Base-by-base conservation (phyloP, 176 grass and related monocot species). In the Raddia distichophylla region DNA sequence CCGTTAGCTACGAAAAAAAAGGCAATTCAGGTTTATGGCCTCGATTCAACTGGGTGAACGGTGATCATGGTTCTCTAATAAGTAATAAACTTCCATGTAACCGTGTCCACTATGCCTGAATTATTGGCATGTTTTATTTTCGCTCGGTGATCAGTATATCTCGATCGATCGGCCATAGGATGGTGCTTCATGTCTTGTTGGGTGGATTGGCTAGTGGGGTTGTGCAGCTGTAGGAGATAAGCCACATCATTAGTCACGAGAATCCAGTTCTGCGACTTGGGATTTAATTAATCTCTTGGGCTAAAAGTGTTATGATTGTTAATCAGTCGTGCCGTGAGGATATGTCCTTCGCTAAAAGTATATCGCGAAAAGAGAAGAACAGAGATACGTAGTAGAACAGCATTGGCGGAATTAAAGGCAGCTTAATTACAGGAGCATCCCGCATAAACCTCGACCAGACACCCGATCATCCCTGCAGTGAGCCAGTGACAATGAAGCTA, bases 201-300 rank as follows among this genome's bases (percentile, higher is more conserved):
- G 37, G 37, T 40, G 37, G 37, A 40, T 33, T 62, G 12, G 55
- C 35, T 32, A 20, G 64, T 64, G 86, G 17, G 57, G 2, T 22
- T 18, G 49, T 11, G 64, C 35, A 45, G 80, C 37, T 40, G 37
- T 40, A 5, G 22, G 46, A 19, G 86, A 88, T 79, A 83, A 83
- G 86, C 14, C 42, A 80, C 67, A 69, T 45, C 67, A 60, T 44
- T 52, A 64, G 37, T 50, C 79, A 13, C 75, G 51, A 43, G 86
- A 84, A 88, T 74, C 75, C 4, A 76, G 76, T 84, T 84, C 81
- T 45, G 53, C n/a, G 15, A 14, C 81, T 61, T 7, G 16, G 22
- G 69, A 40, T 40, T 80, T 89, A 89, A 10, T 2, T n/a, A n/a
- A 11, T 64, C 17, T 64, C 17, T 0, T 1, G 9, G 32, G 57